Conservation (phyloP, 2,329 filamentous ascomycete genomes). For the Botrytis aclada region DNA sequence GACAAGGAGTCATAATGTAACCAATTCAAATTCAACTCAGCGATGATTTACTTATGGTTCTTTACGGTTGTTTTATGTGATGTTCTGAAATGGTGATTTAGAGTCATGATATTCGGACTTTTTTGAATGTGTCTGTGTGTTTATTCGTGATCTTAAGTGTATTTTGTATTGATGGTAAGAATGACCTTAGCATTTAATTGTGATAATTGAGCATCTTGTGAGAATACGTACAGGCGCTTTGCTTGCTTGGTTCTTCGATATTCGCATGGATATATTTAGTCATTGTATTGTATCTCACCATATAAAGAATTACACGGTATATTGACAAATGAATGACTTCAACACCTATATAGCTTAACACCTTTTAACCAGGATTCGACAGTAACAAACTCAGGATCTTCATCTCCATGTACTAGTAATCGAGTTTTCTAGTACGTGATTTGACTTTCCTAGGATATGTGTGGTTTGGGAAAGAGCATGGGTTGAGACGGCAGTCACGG, state of each 20-base stretch:
- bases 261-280: neutral
- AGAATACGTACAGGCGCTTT: neutral
- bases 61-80: neutral
- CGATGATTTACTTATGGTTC: neutral
- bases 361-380: neutral
- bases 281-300: fast-evolving
- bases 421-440: neutral
- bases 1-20: neutral
- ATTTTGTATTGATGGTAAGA: neutral
- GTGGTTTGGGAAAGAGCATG: neutral
- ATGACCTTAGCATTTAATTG: neutral
- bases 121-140: neutral
- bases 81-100: neutral
- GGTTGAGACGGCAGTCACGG: neutral
- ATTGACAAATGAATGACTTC: neutral
- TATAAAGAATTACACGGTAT: neutral
- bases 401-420: neutral
- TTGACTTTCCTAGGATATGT: neutral
- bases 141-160: fast-evolving
- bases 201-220: neutral
- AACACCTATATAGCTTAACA: neutral
- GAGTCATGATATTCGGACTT: neutral
- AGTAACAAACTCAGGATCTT: neutral
- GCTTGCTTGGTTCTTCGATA: neutral
- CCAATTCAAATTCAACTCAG: neutral